phyloP scores from a whole-genome alignment of 257 asterid genomes.

The Vinca minor region DNA sequence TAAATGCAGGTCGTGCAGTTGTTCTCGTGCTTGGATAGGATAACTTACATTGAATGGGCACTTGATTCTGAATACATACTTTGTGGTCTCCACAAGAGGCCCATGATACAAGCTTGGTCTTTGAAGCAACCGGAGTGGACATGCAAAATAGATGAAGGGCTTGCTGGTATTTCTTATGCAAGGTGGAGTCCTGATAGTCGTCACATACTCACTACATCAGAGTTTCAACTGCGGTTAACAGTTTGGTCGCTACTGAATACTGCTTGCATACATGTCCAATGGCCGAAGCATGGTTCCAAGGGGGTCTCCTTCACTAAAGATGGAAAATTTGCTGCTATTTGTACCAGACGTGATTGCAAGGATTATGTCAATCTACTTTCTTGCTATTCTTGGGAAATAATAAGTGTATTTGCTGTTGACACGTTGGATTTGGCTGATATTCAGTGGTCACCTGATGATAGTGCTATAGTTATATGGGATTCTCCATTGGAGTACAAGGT shows the following conservation, averaged over 20 bases:
- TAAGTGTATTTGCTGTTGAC: constrained; percentile 93
- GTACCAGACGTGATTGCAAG: constrained; percentile 98
- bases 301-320: constrained; percentile 95
- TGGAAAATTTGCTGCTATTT: constrained; percentile 91
- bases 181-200: constrained; percentile 99
- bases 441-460: constrained; percentile 98
- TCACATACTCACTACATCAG: constrained; percentile 96
- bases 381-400: constrained; percentile 83
- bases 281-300: constrained; percentile 93
- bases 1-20: constrained; percentile 69
- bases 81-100: constrained; percentile 84
- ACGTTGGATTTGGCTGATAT: constrained; percentile 89
- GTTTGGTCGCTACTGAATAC: constrained; percentile 95
- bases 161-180: constrained; percentile 89
- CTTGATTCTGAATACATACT: constrained; percentile 89
- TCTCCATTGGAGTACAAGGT: constrained; percentile 95
- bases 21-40: constrained; percentile 90
- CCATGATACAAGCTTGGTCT: constrained; percentile 98
- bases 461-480: constrained; percentile 97
- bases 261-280: constrained; percentile 88
- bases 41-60: constrained; percentile 94
- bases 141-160: constrained; percentile 96
- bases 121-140: constrained; percentile 96
- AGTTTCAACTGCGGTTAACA: constrained; percentile 79
- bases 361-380: constrained; percentile 91